These are phyloP conservation scores for Neospermospora avenae DNA, from an alignment of 2,329 filamentous ascomycete genomes.

Conservation along the genomic window DNA sequence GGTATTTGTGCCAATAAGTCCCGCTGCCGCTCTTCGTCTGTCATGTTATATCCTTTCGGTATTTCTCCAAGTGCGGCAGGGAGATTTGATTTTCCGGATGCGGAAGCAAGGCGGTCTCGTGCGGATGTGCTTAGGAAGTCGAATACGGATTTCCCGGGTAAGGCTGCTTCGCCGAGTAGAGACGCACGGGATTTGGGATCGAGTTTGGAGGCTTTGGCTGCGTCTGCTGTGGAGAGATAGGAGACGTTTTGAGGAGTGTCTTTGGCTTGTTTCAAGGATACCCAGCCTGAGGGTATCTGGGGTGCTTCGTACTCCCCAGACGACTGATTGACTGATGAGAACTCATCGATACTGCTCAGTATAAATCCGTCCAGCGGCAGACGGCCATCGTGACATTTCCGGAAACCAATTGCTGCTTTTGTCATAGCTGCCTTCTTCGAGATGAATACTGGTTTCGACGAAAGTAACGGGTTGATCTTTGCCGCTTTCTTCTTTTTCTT, in stretches of 20 bases:
- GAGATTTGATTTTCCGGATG: conserved; percentile 72
- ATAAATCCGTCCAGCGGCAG: conserved; percentile 78
- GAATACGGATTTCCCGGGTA: conserved; percentile 93
- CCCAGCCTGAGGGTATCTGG: conserved; percentile 65
- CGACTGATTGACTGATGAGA: conserved; percentile 43
- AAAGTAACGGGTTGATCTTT: conserved; percentile 60
- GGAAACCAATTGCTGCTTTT: conserved; percentile 44
- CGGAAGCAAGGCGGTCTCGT: conserved; percentile 70
- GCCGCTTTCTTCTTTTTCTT: conserved; percentile 72
- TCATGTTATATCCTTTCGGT: conserved; percentile 60
- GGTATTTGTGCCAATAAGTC: conserved; percentile 59
- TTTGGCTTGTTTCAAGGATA: conserved; percentile 50
- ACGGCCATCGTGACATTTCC: conserved; percentile 79
- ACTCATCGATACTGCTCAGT: conserved; percentile 54
- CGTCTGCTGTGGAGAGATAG: conserved; percentile 70
- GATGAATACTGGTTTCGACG: conserved; percentile 70
- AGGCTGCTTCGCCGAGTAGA: conserved; percentile 72
- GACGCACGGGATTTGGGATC: conserved; percentile 75
- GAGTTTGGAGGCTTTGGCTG: conserved; percentile 71
- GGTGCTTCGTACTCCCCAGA: conserved; percentile 59
- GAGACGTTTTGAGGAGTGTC: conserved; percentile 34
- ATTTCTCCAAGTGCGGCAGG: conserved; percentile 75
- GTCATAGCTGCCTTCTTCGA: conserved; percentile 58
- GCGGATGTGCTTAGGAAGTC: conserved; percentile 81
- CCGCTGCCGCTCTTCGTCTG: conserved; percentile 59